A percentile compares a stretch with the other conserved stretches of the same genome.
phyloP scores from a whole-genome alignment of 495 filamentous ascomycete genomes.

The Filosporella fistucella region DNA sequence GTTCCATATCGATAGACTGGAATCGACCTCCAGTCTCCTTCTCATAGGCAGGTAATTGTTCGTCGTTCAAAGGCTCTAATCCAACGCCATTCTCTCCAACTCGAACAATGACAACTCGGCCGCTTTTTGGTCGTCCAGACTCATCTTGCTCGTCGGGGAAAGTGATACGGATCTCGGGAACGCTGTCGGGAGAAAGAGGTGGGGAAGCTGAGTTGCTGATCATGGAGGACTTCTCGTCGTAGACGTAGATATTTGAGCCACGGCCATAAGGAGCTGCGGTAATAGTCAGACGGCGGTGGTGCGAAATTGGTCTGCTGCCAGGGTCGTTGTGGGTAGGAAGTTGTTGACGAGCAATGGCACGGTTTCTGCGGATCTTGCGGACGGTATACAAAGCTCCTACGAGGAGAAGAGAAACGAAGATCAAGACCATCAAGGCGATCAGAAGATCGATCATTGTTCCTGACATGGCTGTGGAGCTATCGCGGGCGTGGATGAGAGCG shows the following conservation, averaged over 20 bases:
- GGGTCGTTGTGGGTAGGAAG: conserved; percentile 54
- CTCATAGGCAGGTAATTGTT: conserved; percentile 82
- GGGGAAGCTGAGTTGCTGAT: conserved; percentile 70
- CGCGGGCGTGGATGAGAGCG: conserved; percentile 33
- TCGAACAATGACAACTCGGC: conserved; percentile 84
- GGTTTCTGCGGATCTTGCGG: conserved; percentile 55
- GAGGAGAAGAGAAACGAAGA: conserved; percentile 62
- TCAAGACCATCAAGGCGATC: conserved; percentile 73
- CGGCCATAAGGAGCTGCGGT: conserved; percentile 48
- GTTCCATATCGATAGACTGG: conserved; percentile 88
- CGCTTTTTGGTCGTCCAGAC: conserved; percentile 76
- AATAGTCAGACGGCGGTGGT: conserved; percentile 63
- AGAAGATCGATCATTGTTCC: conserved; percentile 65
- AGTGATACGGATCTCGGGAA: conserved; percentile 96
- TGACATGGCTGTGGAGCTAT: conserved; percentile 38
- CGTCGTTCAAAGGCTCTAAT: conserved; percentile 71
- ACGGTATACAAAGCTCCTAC: conserved; percentile 65
- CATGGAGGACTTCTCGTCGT: conserved; percentile 65
- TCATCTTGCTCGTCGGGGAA: conserved; percentile 96
- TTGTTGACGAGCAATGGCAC: conserved; percentile 31
- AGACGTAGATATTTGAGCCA: conserved; percentile 64
- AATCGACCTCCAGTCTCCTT: conserved; percentile 71
- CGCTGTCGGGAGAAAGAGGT: conserved; percentile 65
- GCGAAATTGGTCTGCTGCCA: conserved; percentile 9
- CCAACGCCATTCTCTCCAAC: conserved; percentile 87